phyloP scores from a whole-genome alignment of 2,329 filamentous ascomycete genomes.

The Fusarium secorum region DNA sequence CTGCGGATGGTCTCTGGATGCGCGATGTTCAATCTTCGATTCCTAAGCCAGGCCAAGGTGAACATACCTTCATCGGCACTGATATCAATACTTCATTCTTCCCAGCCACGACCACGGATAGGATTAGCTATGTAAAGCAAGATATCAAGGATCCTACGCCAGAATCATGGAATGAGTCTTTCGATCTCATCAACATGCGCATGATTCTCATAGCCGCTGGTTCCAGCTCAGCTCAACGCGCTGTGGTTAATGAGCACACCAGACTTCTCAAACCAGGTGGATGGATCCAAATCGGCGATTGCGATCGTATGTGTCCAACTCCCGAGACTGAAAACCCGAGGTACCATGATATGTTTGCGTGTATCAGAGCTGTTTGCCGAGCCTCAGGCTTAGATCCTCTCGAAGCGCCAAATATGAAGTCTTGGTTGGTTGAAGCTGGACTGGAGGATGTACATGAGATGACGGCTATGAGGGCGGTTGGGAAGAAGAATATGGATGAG shows the following conservation, averaged over 20 bases:
- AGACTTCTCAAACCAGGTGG: conserved; percentile 6
- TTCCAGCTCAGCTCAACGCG: background rate
- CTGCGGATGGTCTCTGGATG: conserved; percentile 13
- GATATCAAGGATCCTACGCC: background rate
- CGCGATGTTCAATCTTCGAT: background rate
- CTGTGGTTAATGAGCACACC: background rate
- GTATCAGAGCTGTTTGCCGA: background rate
- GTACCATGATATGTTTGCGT: conserved; percentile 3
- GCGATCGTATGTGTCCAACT: conserved; percentile 5
- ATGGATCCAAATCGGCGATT: conserved; percentile 12
- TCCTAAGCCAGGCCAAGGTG: accelerated
- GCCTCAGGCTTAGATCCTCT: conserved; percentile 1
- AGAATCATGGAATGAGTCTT: background rate
- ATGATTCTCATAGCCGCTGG: conserved; percentile 17
- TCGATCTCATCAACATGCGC: conserved; percentile 9
- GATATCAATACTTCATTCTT: conserved; percentile 14
- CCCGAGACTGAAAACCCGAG: background rate
- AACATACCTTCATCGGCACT: background rate
- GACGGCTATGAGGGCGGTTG: background rate
- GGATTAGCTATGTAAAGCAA: background rate
- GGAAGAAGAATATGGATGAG: background rate
- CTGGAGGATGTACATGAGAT: background rate
- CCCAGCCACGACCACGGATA: background rate
- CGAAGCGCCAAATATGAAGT: conserved; percentile 4
- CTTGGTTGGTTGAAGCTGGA: background rate